phyloP scores from a whole-genome alignment of 352 stramenopile species.

The Phytophthora tubulina region DNA sequence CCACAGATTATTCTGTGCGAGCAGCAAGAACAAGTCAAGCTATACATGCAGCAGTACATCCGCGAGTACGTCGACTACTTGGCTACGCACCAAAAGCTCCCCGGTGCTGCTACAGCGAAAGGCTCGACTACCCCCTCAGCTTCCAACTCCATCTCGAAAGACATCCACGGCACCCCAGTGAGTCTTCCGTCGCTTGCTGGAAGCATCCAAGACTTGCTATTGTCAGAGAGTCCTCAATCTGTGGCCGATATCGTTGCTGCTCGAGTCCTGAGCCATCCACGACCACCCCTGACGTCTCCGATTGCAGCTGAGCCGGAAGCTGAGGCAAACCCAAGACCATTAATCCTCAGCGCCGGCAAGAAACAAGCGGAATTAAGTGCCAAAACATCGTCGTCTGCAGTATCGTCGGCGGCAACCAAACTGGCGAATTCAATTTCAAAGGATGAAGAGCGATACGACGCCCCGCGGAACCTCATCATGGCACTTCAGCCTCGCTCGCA shows the following conservation, averaged over 20 bases:
- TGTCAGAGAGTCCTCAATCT: slow-evolving; percentile 78
- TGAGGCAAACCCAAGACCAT: slow-evolving; percentile 24
- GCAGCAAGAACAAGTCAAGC: slow-evolving; percentile 60
- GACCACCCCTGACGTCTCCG: slow-evolving; percentile 20
- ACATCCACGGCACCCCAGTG: slow-evolving; percentile 62
- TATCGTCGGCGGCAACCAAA: not conserved
- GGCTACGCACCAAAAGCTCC: slow-evolving; percentile 36
- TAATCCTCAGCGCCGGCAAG: slow-evolving; percentile 3
- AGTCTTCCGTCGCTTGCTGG: slow-evolving; percentile 61
- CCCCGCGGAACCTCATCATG: slow-evolving; percentile 39
- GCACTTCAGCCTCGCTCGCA: slow-evolving; percentile 35
- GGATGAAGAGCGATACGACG: slow-evolving; percentile 38
- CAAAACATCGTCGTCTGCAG: slow-evolving; percentile 13
- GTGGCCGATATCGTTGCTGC: slow-evolving; percentile 53
- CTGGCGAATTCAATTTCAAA: slow-evolving; percentile 2
- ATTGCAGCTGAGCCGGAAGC: slow-evolving; percentile 26
- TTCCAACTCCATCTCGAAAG: slow-evolving; percentile 38
- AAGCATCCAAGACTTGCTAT: slow-evolving; percentile 73
- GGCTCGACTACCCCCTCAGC: not conserved
- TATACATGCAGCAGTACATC: slow-evolving; percentile 73
- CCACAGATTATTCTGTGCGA: slow-evolving; percentile 54
- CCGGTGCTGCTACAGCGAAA: slow-evolving; percentile 5
- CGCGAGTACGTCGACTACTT: slow-evolving; percentile 69
- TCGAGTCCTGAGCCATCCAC: slow-evolving; percentile 35
- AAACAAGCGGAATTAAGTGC: slow-evolving; percentile 2